Evolutionary conservation across 805 yeast genomes (phyloP).

Genomic region (Kregervanrija fluxuum): DNA sequence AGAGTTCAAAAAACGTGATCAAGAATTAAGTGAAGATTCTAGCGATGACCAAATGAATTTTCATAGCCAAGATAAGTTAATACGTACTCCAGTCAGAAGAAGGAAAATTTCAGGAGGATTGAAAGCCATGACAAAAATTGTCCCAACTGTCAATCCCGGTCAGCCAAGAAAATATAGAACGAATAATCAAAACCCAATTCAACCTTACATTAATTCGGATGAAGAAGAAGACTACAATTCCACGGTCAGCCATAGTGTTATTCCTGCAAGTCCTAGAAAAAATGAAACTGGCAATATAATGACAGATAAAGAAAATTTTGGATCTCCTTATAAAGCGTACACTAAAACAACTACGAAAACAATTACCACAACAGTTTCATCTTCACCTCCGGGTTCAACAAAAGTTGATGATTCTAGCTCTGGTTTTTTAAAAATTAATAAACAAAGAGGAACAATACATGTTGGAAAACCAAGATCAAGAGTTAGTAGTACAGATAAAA

Average conservation of each 20-base stretch:
- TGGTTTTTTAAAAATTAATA: conserved; percentile 10
- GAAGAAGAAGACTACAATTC: conserved; percentile 27
- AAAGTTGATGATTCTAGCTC: conserved; percentile 16
- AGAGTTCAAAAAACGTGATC: conserved; percentile 46
- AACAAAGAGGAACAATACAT: conserved; percentile 22
- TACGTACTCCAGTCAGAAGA: conserved; percentile 70
- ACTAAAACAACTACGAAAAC: conserved; percentile 45
- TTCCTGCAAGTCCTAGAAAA: conserved; percentile 10
- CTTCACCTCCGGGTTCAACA: conserved; percentile 17
- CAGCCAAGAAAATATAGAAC: conserved; percentile 77
- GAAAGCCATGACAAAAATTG: conserved; percentile 55
- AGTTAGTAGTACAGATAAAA: conserved; percentile 22
- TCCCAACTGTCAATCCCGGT: conserved; percentile 92
- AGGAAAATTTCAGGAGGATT: conserved; percentile 62
- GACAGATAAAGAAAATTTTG: conserved; percentile 10
- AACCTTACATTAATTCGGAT: conserved; percentile 27
- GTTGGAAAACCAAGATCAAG: conserved; percentile 17
- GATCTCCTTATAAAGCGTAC: conserved; percentile 9
- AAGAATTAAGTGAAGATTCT: conserved; percentile 16
- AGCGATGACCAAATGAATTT: conserved; percentile 22
- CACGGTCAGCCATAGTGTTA: conserved; percentile 9
- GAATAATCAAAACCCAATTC: conserved; percentile 23
- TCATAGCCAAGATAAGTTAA: conserved; percentile 26
- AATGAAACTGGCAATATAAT: conserved; percentile 15
- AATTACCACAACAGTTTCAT: conserved; percentile 35